A percentile compares a stretch with the other conserved stretches of the same genome.
These are phyloP conservation scores for Naegleria fowleri DNA, from an alignment of 208 protist genomes.

Conservation along the genomic window DNA sequence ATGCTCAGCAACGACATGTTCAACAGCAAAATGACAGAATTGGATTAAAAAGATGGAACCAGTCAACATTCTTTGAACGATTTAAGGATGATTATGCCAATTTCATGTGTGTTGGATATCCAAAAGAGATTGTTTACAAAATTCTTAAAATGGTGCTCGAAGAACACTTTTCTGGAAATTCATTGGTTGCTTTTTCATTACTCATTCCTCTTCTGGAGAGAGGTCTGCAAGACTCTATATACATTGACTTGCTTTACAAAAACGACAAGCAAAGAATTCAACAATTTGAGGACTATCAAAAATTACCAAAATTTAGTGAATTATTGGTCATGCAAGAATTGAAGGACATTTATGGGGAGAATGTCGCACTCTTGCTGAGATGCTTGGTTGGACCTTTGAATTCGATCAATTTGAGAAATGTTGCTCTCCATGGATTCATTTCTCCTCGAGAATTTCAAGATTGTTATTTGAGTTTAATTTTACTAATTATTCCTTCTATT, in stretches of 20 bases:
- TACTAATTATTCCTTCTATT: not conserved
- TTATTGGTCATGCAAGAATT: not conserved
- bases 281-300: not conserved
- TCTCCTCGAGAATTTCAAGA: not conserved
- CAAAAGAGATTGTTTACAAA: not conserved
- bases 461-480: not conserved
- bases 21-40: not conserved
- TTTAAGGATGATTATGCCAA: not conserved
- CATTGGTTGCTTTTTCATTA: not conserved
- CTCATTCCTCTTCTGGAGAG: not conserved
- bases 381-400: conserved; percentile 5
- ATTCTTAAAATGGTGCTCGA: not conserved
- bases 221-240: conserved; percentile 10
- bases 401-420: conserved; percentile 19
- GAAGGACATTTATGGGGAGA: not conserved
- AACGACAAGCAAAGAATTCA: not conserved
- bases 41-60: not conserved
- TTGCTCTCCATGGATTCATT: conserved; percentile 12
- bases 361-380: not conserved
- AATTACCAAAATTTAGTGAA: conserved; percentile 20
- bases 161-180: not conserved
- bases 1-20: too few relatives aligned
- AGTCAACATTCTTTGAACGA: not conserved
- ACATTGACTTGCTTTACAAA: not conserved
- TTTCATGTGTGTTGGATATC: not conserved